Base-by-base conservation (phyloP, 352 stramenopile genomes). In the Pythium apleroticum region DNA sequence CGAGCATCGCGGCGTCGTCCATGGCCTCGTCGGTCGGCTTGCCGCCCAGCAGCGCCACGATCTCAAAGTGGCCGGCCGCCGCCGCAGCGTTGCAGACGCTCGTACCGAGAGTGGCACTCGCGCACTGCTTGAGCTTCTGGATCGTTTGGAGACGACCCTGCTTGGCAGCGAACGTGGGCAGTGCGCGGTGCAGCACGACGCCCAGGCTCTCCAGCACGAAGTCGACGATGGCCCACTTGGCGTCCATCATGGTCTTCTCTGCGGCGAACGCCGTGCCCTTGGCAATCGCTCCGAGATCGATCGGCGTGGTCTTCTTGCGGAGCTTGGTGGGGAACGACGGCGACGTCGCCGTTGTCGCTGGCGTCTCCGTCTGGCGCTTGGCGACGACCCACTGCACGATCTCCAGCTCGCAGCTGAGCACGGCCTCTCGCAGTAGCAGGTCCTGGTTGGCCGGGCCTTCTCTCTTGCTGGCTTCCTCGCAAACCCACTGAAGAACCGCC, bases 21-120 rank as follows among this genome's bases (percentile, higher is more conserved):
- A 84, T 78, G 39, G 73, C 74, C 8, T 66, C 53, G 9, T 54
- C 52, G 1, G 66, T 68, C 2, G 46, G 57, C 63, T 73, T 2
- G 56, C 56, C 35, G 61, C 68, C 27, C 31, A 58, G 7, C 55
- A 57, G 56, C 58, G 64, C 43, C 56, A 71, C 46, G 56, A 71
- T 48, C 52, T 60, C 39, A 6, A 64, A 60, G 28, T 72, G 66
- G 33, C 66, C 66, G 19, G 25, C 33, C 9, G 52, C 25, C 15
- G 66, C 66, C 8, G 66, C 66, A 3, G 56, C 54, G 27, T 68
- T 67, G 24, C 45, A 49, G 24, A 52, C 22, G 0, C 53, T 39
- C 3, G 39, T 9, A 1, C 12, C 28, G 19, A 68, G 10, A 6
- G 37, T 31, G 7, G 56, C 28, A 52, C 22, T 39, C 24, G 43